Conservation (phyloP, 495 filamentous ascomycete genomes). For the Cryomyces minteri region DNA sequence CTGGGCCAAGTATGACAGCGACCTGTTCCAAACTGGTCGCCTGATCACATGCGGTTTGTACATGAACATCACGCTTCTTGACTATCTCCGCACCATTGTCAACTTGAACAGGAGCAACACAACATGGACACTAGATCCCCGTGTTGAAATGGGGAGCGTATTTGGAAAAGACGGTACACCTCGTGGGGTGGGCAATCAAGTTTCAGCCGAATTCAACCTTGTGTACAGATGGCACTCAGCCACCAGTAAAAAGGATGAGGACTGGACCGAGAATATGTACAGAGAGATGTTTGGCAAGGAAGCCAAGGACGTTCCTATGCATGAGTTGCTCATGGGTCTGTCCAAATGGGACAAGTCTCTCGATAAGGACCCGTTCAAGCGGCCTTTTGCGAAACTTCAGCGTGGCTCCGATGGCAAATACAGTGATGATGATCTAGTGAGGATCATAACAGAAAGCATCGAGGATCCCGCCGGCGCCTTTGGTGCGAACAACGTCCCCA, state of each 20-base stretch:
- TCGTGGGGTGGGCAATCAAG: slow-evolving; percentile 53
- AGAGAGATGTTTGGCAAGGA: slow-evolving; percentile 43
- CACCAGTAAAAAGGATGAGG: slow-evolving; percentile 51
- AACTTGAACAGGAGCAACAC: slow-evolving; percentile 61
- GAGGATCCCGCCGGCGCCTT: slow-evolving; percentile 37
- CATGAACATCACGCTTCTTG: slow-evolving; percentile 66
- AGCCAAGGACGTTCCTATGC: slow-evolving; percentile 26
- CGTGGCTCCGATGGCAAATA: slow-evolving; percentile 40
- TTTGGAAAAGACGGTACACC: slow-evolving; percentile 36
- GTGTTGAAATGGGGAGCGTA: slow-evolving; percentile 33
- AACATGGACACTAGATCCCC: slow-evolving; percentile 66
- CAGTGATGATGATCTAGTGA: slow-evolving; percentile 48
- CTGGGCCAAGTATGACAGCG: slow-evolving; percentile 59
- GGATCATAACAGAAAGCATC: slow-evolving; percentile 44
- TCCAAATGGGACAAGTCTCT: slow-evolving; percentile 37
- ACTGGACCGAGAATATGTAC: slow-evolving; percentile 55
- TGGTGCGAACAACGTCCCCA: slow-evolving; percentile 40
- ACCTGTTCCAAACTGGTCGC: slow-evolving; percentile 68
- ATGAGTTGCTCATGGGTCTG: slow-evolving; percentile 40
- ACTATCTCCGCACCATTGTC: slow-evolving; percentile 73
- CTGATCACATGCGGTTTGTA: slow-evolving; percentile 68
- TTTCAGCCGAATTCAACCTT: slow-evolving; percentile 61
- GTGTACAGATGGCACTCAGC: slow-evolving; percentile 70
- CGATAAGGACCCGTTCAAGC: slow-evolving; percentile 40
- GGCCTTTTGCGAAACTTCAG: slow-evolving; percentile 40